Evolutionary conservation across 768 basidiomycete species (phyloP).

Genomic region (Aureoboletus auriporus): DNA sequence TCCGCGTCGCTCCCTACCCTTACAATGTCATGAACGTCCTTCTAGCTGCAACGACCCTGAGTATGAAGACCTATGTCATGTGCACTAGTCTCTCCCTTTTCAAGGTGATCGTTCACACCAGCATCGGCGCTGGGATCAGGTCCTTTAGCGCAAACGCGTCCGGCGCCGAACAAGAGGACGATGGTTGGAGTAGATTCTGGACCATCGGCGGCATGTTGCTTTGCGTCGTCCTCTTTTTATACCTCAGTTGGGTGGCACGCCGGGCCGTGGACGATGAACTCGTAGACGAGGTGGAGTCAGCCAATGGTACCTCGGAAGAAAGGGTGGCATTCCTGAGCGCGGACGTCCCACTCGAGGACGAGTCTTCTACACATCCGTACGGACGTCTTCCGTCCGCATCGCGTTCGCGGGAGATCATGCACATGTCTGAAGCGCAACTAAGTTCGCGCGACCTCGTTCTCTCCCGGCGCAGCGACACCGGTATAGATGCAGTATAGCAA

Average conservation of each 20-base stretch:
- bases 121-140: conserved; percentile 79
- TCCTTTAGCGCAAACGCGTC: conserved; percentile 59
- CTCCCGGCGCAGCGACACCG: conserved; percentile 15
- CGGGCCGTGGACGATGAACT: conserved; percentile 57
- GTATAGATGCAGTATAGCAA: conserved; percentile 8
- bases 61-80: conserved; percentile 69
- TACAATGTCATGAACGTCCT: conserved; percentile 96
- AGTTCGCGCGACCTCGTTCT: conserved; percentile 11
- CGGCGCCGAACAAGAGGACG: conserved; percentile 33
- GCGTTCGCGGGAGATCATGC: conserved; percentile 24
- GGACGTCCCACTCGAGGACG: conserved; percentile 23
- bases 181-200: conserved; percentile 52
- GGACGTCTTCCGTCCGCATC: conserved; percentile 16
- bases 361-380: conserved; percentile 14
- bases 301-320: conserved; percentile 40
- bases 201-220: conserved; percentile 67
- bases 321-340: conserved; percentile 49
- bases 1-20: conserved; percentile 88
- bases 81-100: conserved; percentile 82
- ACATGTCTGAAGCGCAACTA: conserved; percentile 46
- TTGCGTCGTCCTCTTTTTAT: conserved; percentile 72
- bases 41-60: conserved; percentile 79
- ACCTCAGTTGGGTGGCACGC: conserved; percentile 78
- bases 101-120: conserved; percentile 90
- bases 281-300: conserved; percentile 37